A percentile compares a stretch with the other conserved stretches of the same genome.
These are phyloP conservation scores for Saccharum hybrid DNA, from an alignment of 202 grass and related monocot species.

Conservation along the genomic window DNA sequence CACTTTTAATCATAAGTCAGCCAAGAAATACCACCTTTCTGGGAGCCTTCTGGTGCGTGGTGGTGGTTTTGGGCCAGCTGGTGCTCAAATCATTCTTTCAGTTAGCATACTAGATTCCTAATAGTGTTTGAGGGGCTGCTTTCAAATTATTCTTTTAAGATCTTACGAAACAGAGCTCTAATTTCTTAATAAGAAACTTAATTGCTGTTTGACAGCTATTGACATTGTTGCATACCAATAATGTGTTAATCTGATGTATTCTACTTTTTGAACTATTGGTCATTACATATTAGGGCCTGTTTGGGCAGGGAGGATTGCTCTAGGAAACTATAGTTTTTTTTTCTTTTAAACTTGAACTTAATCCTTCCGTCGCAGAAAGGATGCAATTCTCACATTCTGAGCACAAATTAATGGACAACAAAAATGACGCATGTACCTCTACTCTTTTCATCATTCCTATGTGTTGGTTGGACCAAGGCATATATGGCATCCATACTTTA, in stretches of 20 bases:
- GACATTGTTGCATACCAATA: constrained; percentile 5
- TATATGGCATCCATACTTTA: not conserved
- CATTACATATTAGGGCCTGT: not conserved
- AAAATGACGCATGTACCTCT: not conserved
- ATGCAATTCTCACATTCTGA: not conserved
- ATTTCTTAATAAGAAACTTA: too few relatives aligned
- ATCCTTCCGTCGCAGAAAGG: too few relatives aligned
- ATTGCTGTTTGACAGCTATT: not conserved
- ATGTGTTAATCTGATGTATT: not conserved
- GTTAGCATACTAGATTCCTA: constrained; percentile 8
- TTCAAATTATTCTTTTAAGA: constrained; percentile 3
- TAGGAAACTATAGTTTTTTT: not conserved
- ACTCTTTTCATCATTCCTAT: not conserved
- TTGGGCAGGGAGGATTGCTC: not conserved
- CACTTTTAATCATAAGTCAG: not conserved
- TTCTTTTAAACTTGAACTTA: not conserved
- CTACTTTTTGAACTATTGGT: constrained; percentile 10
- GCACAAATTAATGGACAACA: not conserved
- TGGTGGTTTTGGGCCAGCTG: not conserved
- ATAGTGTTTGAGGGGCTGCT: not conserved
- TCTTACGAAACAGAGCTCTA: not conserved
- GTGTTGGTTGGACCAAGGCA: not conserved
- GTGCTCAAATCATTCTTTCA: not conserved
- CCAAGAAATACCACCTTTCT: not conserved
- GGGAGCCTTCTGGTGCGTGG: not conserved